Percentiles rank a stretch among this genome's conserved stretches.
Conservation (phyloP, 1,284 basidiomycete species). For the Pyrrhoderma lamaoense region DNA sequence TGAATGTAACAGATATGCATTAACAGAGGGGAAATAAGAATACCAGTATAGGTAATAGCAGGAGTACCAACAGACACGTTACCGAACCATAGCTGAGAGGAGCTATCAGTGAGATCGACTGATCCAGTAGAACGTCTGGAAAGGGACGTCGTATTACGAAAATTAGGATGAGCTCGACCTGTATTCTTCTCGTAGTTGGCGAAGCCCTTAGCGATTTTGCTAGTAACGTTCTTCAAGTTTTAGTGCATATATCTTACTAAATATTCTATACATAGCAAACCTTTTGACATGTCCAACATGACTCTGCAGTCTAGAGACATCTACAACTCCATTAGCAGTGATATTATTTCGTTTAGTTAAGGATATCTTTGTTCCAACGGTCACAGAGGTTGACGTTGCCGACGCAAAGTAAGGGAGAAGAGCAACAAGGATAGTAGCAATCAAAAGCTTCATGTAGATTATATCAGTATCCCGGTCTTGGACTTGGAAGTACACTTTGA, state of each 20-base stretch:
- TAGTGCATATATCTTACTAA: not conserved
- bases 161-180: conserved; percentile 13
- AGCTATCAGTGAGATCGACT: conserved; percentile 9
- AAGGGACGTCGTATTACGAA: conserved; percentile 4
- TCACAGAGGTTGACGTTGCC: conserved; percentile 6
- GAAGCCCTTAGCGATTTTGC: conserved; percentile 16
- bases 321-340: conserved; percentile 14
- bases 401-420: conserved; percentile 15
- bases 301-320: conserved; percentile 7
- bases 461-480: too few species aligned
- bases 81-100: conserved; percentile 13
- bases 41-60: conserved; percentile 9
- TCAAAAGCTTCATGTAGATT: conserved; percentile 16
- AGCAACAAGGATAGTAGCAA: conserved; percentile 13
- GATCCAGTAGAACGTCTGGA: conserved; percentile 13
- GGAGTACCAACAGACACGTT: conserved; percentile 15
- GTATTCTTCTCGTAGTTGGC: conserved; percentile 18
- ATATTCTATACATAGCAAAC: not conserved
- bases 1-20: not conserved
- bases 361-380: conserved; percentile 19
- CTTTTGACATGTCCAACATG: conserved; percentile 10
- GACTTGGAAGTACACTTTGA: too few species aligned
- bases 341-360: conserved; percentile 7
- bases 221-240: not conserved
- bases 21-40: not conserved